phyloP scores from a whole-genome alignment of 139 green algal genomes.

The Tetradesmus obliquus region DNA sequence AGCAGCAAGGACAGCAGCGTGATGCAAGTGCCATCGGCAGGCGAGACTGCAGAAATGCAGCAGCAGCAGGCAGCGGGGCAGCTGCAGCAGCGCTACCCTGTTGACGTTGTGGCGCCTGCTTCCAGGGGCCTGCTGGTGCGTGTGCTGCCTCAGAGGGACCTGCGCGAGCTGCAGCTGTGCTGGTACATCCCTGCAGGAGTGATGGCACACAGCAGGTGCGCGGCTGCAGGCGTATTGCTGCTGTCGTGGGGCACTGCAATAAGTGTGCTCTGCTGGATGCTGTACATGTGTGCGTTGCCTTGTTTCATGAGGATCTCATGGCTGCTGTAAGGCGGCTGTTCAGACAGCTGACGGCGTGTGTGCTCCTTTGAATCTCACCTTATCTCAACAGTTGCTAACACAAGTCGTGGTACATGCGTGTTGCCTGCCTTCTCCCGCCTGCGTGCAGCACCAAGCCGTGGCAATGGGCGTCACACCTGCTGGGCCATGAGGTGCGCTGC shows the following conservation, averaged over 20 bases:
- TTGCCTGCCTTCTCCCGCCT: not conserved
- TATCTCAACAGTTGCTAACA: no score
- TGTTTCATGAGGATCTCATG: not conserved
- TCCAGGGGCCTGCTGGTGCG: conserved; percentile 31
- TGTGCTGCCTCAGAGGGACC: conserved; percentile 53
- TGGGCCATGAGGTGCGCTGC: conserved; percentile 60
- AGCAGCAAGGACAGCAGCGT: not conserved
- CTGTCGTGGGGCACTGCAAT: not conserved
- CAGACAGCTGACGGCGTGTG: no score
- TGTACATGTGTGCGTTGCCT: not conserved
- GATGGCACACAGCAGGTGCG: conserved; percentile 50
- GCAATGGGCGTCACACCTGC: conserved; percentile 57
- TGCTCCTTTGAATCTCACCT: no score
- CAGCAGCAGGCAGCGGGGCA: not conserved
- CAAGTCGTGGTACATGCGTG: not conserved
- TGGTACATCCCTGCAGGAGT: conserved; percentile 61
- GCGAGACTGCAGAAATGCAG: not conserved
- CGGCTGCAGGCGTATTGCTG: not conserved
- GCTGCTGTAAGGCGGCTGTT: no score
- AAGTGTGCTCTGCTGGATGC: not conserved
- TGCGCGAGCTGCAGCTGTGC: conserved; percentile 63
- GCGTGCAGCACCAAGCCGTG: conserved; percentile 56
- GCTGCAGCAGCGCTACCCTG: conserved; percentile 4
- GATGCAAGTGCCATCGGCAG: not conserved
- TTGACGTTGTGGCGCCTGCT: not conserved